Evolutionary conservation across 495 filamentous ascomycete genomes (phyloP).

Genomic region (Chaetomium fimeti): DNA sequence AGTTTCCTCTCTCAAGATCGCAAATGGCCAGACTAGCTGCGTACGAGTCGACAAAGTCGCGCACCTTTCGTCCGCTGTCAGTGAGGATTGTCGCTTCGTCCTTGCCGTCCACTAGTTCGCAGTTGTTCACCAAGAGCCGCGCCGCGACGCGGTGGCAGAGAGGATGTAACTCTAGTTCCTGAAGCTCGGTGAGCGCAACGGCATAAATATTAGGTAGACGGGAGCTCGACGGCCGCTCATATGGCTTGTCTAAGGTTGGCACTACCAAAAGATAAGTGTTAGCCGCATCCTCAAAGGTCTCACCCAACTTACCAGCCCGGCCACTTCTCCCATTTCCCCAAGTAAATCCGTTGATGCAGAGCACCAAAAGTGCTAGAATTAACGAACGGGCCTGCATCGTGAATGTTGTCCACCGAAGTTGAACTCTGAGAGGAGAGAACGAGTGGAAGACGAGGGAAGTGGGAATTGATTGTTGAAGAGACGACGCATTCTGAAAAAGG

Average conservation of each 20-base stretch:
- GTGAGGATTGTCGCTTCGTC: conserved; percentile 47
- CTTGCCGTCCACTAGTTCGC: conserved; percentile 61
- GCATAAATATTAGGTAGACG: conserved; percentile 52
- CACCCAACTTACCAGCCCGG: conserved; percentile 20
- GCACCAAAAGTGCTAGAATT: conserved; percentile 18
- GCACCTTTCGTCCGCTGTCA: conserved; percentile 49
- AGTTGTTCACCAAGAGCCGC: conserved; percentile 62
- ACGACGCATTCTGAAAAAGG: no score
- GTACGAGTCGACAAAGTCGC: conserved; percentile 63
- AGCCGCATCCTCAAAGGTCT: not conserved
- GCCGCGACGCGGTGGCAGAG: conserved; percentile 70
- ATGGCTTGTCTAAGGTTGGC: conserved; percentile 14
- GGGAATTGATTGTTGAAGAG: no score
- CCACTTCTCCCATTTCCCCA: conserved; percentile 33
- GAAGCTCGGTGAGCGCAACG: conserved; percentile 60
- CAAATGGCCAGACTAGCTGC: conserved; percentile 73
- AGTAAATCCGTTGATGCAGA: conserved; percentile 25
- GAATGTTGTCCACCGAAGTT: no score
- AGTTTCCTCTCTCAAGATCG: conserved; percentile 59
- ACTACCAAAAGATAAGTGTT: not conserved
- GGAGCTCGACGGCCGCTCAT: conserved; percentile 34
- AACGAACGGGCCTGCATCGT: conserved; percentile 16
- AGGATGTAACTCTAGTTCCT: conserved; percentile 61
- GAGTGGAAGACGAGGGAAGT: no score
- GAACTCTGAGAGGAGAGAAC: no score